Base-by-base conservation (phyloP, 352 stramenopile species). In the Phytopythium helicoides region DNA sequence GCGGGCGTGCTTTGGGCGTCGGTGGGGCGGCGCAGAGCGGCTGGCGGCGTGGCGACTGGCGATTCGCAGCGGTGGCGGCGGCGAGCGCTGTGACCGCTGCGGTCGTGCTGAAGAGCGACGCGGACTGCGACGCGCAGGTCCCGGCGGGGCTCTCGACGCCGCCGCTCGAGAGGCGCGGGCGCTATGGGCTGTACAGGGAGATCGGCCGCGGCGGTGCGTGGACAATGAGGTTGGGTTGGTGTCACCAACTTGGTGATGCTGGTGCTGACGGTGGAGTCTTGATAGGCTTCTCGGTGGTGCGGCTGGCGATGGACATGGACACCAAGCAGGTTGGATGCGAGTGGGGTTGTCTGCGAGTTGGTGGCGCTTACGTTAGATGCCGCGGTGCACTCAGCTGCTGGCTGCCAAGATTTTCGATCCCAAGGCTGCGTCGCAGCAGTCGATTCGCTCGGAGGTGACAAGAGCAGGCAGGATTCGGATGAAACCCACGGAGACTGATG, bases 331-430 rank as follows among this genome's bases (percentile, higher is more conserved):
- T 86, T n/a, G 41, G 7, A 23, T 23, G 12, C 19, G 3, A 10
- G n/a, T 10, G 28, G 6, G 6, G 38, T 59, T 21, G n/a, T 26
- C 8, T 19, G 39, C 39, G n/a, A 11, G 3, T 19, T n/a, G n/a
- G n/a, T n/a, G n/a, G n/a, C n/a, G n/a, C n/a, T n/a, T n/a, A n/a
- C n/a, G n/a, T n/a, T n/a, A n/a, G n/a, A n/a, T n/a, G n/a, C n/a
- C n/a, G n/a, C n/a, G n/a, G n/a, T 23, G 19, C 1, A 9, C 39
- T 25, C 55, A 81, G 67, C 62, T 64, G 46, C 54, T 85, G 14
- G 81, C 81, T 1, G 78, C 81, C 15, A 92, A 92, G 62, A 85
- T 92, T 52, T 89, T 92, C 40, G 68, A 92, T 42, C 71, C 72
- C 12, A 85, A 82, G 41, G 64, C 47, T 55, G 76, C 60, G 22